Percentiles rank a stretch among this genome's conserved stretches.
Conservation (phyloP, 371 early-diverging fungal genomes). For the Smittium culicis region DNA sequence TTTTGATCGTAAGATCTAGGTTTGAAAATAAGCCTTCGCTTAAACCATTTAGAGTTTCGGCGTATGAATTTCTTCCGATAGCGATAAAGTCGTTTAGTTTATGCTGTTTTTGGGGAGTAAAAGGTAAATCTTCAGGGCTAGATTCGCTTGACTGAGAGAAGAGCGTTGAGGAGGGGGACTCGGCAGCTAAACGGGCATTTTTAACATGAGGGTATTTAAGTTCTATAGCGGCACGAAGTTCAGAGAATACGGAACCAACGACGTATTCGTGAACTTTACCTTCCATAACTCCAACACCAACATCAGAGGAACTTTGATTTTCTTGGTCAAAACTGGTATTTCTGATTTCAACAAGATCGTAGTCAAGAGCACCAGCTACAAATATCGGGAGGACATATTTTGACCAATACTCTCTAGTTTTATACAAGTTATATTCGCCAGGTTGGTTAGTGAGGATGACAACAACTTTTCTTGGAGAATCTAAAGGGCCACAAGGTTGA, state of each 20-base stretch:
- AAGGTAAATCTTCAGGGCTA: background rate
- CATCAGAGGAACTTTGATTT: background rate
- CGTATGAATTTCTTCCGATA: conserved; percentile 29
- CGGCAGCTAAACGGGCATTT: background rate
- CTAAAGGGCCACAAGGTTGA: conserved; percentile 21
- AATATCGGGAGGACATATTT: conserved; percentile 30
- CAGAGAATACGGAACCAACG: background rate
- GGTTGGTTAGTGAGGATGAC: conserved; percentile 27
- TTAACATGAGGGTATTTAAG: background rate
- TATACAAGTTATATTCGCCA: conserved; percentile 31
- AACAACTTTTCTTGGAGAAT: conserved; percentile 24
- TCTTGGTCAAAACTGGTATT: background rate
- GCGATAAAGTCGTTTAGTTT: conserved; percentile 24
- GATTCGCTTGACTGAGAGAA: background rate
- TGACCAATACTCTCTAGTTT: conserved; percentile 29
- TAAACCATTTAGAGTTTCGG: conserved; percentile 27
- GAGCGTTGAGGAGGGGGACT: background rate
- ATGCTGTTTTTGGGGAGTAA: background rate
- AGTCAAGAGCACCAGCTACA: conserved; percentile 31
- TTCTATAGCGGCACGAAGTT: background rate
- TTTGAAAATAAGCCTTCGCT: conserved; percentile 26
- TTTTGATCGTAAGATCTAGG: conserved; percentile 12
- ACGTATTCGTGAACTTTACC: conserved; percentile 7
- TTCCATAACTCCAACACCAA: conserved; percentile 6
- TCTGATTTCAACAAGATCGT: conserved; percentile 21